Evolutionary conservation across 2,329 filamentous ascomycete species (phyloP).

Genomic region (Monosporascus ibericus): DNA sequence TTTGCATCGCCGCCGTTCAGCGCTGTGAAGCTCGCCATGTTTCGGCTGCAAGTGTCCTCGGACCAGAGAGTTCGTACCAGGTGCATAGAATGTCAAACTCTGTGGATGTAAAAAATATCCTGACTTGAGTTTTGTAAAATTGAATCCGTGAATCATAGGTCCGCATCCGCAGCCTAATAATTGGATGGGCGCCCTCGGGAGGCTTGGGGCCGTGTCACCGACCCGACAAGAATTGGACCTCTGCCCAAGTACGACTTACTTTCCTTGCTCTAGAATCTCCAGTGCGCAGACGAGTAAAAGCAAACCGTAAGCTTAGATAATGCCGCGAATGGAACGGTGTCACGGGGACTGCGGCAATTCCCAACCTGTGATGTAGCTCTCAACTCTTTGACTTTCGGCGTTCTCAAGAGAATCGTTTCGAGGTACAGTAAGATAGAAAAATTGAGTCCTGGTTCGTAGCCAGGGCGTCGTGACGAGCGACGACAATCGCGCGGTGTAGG

Average conservation of each 20-base stretch:
- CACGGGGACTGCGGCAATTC: neutral
- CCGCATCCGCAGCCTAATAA: neutral
- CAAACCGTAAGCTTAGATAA: no score
- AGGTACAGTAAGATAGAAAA: neutral
- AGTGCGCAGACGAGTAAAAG: neutral
- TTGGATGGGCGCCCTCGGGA: neutral
- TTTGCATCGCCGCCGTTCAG: conserved; percentile 27
- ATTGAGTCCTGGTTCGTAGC: neutral
- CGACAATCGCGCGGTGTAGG: neutral
- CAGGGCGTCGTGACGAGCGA: neutral
- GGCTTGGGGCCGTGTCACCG: neutral
- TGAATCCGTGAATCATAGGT: conserved; percentile 1
- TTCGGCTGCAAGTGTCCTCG: conserved; percentile 22
- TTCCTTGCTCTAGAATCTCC: neutral
- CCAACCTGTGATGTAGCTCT: neutral
- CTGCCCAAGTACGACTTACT: neutral
- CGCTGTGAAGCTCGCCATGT: conserved; percentile 28
- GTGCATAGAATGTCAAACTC: conserved; percentile 19
- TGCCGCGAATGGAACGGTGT: neutral
- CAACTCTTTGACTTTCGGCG: neutral
- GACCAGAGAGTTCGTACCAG: conserved; percentile 16
- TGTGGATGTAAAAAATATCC: neutral
- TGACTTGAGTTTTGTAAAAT: neutral
- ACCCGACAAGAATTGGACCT: no score
- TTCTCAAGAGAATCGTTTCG: neutral